Evolutionary conservation across 106 monocot genomes (phyloP), one percentile per base, ranked within the genome.

Genomic region (Allium cepa): DNA sequence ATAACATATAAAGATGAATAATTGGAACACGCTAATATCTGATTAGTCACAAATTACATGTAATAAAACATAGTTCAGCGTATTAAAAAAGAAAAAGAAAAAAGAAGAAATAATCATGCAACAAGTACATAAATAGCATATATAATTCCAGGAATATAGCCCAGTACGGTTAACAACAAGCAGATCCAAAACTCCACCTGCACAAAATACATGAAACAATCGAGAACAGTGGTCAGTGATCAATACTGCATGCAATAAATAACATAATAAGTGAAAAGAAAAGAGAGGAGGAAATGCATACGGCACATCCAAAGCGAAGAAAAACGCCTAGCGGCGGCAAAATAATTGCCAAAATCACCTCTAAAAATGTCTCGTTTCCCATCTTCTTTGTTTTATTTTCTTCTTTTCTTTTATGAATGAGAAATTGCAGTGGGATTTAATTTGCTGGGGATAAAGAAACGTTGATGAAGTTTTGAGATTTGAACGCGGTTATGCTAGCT

Each of bases 121-220:
- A 86, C 82, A 46, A 86, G 58, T n/a, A 86, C 77, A 79, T 74
- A 86, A 17, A 86, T 17, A 8, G 86, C 86, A 64, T 86, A 86
- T 11, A 86, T 77, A 51, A 86, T 82, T 9, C 86, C 86, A 1
- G 86, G 86, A 47, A 86, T 79, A 65, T 86, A 86, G 1, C 86
- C 86, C 71, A 86, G 60, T 62, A 86, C 4, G 0, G 86, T 86
- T 63, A 86, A 73, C 77, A 86, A 45, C 55, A 86, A 58, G 47
- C 46, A 50, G 11, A 86, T 86, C 86, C 82, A 86, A 59, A 86
- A 86, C 73, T 86, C 82, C 57, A 79, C 76, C 86, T 82, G 78
- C 69, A 76, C 36, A 36, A 5, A 36, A 36, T 22, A 36, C 36
- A 36, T 36, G 0, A 36, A 3, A n/a, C n/a, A n/a, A n/a, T n/a